Conservation (phyloP, 2,329 filamentous ascomycete species). For the Claviceps digitariae region DNA sequence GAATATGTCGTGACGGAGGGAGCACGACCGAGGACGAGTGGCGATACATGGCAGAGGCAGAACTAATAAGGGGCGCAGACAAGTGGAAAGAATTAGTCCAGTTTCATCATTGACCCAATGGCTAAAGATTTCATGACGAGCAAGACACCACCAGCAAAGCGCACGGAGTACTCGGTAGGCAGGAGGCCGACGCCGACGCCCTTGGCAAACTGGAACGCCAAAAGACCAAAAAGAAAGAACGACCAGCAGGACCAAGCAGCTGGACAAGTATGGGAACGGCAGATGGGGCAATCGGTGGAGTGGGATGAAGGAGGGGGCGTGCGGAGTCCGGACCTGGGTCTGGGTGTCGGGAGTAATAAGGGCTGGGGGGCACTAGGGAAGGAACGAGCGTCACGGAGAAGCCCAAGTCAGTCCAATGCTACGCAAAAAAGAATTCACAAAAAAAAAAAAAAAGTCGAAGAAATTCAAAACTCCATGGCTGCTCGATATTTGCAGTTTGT, state of each 20-base stretch:
- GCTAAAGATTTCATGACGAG: slow-evolving; percentile 1
- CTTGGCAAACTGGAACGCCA: slow-evolving; percentile 1
- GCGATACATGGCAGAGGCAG: slow-evolving; percentile 19
- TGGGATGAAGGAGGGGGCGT: not conserved
- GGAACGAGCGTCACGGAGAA: not conserved
- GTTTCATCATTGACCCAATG: slow-evolving; percentile 5
- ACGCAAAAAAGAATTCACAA: too few relatives aligned
- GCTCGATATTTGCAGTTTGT: not conserved
- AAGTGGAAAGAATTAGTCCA: slow-evolving; percentile 1
- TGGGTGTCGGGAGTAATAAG: not conserved
- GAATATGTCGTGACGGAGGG: slow-evolving; percentile 6
- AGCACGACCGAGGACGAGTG: slow-evolving; percentile 11
- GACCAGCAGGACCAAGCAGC: not conserved
- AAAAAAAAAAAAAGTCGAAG: not conserved
- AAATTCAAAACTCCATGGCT: not conserved
- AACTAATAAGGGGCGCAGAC: slow-evolving; percentile 7
- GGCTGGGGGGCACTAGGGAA: not conserved
- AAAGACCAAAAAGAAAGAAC: not conserved
- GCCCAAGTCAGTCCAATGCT: not conserved
- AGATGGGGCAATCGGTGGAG: not conserved
- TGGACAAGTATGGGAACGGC: not conserved
- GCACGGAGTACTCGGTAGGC: not conserved
- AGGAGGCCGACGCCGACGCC: not conserved
- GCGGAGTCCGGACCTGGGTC: not conserved
- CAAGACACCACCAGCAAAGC: not conserved